These are phyloP conservation scores for Ramularia collo-cygni DNA, from an alignment of 2,329 filamentous ascomycete genomes.

Conservation along the genomic window DNA sequence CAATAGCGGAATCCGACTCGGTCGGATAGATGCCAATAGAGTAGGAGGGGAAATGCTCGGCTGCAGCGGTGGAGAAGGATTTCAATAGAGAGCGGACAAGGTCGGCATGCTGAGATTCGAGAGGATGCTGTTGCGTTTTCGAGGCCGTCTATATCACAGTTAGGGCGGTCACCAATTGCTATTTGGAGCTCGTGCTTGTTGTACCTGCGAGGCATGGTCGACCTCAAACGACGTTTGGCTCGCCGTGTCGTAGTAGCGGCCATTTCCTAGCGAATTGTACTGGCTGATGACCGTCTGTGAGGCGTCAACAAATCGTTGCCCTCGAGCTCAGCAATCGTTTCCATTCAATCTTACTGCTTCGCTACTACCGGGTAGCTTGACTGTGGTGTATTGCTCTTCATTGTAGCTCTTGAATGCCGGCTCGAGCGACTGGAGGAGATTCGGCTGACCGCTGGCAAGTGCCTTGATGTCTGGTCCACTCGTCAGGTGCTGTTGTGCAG, in stretches of 20 bases:
- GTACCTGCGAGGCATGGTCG: slow-evolving; percentile 72
- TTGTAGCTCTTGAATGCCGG: slow-evolving; percentile 93
- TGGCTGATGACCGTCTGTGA: slow-evolving; percentile 74
- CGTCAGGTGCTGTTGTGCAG: neutral
- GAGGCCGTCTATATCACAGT: slow-evolving; percentile 63
- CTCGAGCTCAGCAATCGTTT: slow-evolving; percentile 5
- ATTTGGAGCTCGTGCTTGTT: slow-evolving; percentile 2
- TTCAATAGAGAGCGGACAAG: slow-evolving; percentile 81
- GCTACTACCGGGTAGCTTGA: slow-evolving; percentile 81
- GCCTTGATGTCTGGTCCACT: slow-evolving; percentile 71
- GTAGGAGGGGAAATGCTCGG: slow-evolving; percentile 81
- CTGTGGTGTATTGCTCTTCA: slow-evolving; percentile 83
- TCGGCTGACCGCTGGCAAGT: slow-evolving; percentile 66
- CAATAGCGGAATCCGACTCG: slow-evolving; percentile 66
- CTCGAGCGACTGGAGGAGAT: slow-evolving; percentile 57
- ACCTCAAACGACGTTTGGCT: slow-evolving; percentile 83
- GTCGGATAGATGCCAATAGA: slow-evolving; percentile 77
- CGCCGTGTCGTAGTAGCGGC: slow-evolving; percentile 84
- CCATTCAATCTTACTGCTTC: slow-evolving; percentile 55
- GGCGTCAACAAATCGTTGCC: slow-evolving; percentile 29
- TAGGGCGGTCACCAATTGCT: slow-evolving; percentile 1
- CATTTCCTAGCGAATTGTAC: slow-evolving; percentile 73
- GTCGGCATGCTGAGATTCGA: slow-evolving; percentile 71
- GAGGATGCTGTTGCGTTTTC: slow-evolving; percentile 66
- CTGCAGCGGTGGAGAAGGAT: slow-evolving; percentile 64